Base-by-base conservation (phyloP, 805 yeast genomes). In the Metschnikowia cerradonensis region DNA sequence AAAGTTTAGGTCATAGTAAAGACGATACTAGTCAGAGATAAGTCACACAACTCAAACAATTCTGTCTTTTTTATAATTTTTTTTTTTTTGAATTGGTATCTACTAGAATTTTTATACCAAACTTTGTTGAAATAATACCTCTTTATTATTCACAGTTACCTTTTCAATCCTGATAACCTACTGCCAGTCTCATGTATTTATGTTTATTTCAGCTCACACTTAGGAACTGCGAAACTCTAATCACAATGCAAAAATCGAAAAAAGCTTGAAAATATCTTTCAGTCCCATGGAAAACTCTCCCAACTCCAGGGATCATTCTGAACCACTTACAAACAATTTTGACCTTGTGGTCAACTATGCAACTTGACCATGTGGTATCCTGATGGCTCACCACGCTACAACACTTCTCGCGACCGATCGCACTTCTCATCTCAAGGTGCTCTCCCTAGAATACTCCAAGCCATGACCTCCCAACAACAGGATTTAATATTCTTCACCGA, bases 401-500 rank as follows among this genome's bases (percentile, higher is more conserved):
- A 23, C 22, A 7, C 31, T 23, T 39, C 19, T 22, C 41, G 41
- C 41, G 41, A 31, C 31, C 26, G 11, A n/a, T 6, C 30, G 31
- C 45, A 32, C 15, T 19, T 42, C 47, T 44, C 47, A 44, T 43
- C 39, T 14, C 38, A 33, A 43, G 30, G n/a, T 14, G 11, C 13
- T 22, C 15, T 20, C 11, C 30, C 30, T 13, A 26, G 10, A 10
- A 5, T 17, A 8, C 13, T 17, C 22, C 41, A 34, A 19, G 22
- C 22, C 33, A 58, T 58, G 59, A 20, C 56, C 11, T 38, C 67
- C 3, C 88, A 82, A 54, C 78, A 72, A 52, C 91, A 85, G 63
- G 90, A 84, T 55, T 67, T 85, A 8, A 63, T 67, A 1, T 58
- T 85, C 7, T 83, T 75, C 63, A 67, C 67, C 22, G 84, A 84